Percentiles rank a stretch among this genome's conserved stretches.
phyloP scores from a whole-genome alignment of 2,329 filamentous ascomycete species.

The Paecilomyces variotii region DNA sequence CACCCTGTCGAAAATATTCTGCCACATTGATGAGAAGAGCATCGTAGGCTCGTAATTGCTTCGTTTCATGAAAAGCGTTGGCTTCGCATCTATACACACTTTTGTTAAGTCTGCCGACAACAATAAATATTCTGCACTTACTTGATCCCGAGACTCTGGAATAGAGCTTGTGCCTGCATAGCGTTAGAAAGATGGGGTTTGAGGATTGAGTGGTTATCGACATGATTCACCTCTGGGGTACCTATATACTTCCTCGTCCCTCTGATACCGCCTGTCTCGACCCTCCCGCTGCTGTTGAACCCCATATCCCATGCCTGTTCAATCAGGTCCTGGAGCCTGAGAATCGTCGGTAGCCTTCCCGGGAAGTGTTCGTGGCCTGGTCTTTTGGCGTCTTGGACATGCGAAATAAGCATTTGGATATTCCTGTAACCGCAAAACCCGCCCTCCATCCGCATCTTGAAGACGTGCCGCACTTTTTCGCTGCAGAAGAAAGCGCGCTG shows the following conservation, averaged over 20 bases:
- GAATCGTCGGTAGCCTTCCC: constrained; percentile 61
- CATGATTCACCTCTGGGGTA: constrained; percentile 63
- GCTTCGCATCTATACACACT: constrained; percentile 46
- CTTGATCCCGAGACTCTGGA: constrained; percentile 60
- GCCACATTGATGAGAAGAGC: constrained; percentile 62
- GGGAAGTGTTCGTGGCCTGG: constrained; percentile 55
- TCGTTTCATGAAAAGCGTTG: constrained; percentile 47
- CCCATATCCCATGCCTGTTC: constrained; percentile 82
- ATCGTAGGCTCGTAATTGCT: constrained; percentile 41
- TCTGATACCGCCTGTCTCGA: constrained; percentile 78
- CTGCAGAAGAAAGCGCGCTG: constrained; percentile 73
- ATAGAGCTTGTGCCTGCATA: constrained; percentile 67
- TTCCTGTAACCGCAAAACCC: constrained; percentile 94
- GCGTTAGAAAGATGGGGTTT: constrained; percentile 4
- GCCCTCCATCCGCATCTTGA: constrained; percentile 73
- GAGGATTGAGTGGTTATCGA: not conserved
- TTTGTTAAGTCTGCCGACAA: not conserved
- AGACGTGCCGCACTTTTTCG: constrained; percentile 66
- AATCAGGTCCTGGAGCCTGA: constrained; percentile 77
- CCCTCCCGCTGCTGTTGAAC: constrained; percentile 64
- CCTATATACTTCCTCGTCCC: constrained; percentile 95
- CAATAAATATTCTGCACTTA: constrained; percentile 30
- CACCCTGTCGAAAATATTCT: constrained; percentile 59
- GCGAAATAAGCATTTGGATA: constrained; percentile 83
- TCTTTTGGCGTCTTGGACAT: constrained; percentile 55